phyloP scores from a whole-genome alignment of 2,329 filamentous ascomycete genomes.

The Colletotrichum sp. region DNA sequence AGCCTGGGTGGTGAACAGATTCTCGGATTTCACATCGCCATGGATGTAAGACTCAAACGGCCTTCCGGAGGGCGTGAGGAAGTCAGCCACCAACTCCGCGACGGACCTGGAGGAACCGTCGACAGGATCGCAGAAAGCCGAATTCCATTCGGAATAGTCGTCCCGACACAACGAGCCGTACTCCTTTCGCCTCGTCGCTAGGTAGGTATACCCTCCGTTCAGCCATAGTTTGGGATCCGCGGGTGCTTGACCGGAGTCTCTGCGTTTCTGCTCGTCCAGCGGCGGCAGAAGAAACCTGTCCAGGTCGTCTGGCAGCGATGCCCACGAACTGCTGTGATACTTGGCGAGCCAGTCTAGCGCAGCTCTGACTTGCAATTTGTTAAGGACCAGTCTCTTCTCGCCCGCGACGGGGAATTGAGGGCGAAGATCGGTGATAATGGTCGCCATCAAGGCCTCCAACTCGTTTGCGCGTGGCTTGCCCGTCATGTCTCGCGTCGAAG shows the following conservation, averaged over 20 bases:
- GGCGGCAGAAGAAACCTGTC: conserved; percentile 56
- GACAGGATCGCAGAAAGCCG: conserved; percentile 46
- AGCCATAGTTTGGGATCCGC: conserved; percentile 54
- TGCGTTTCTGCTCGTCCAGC: conserved; percentile 52
- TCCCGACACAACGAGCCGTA: conserved; percentile 53
- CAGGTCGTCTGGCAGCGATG: conserved; percentile 30
- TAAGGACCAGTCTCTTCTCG: conserved; percentile 55
- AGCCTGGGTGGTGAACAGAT: conserved; percentile 60
- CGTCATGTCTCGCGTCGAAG: conserved; percentile 40
- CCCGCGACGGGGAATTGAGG: conserved; percentile 59
- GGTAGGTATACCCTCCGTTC: conserved; percentile 73
- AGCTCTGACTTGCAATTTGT: conserved; percentile 50
- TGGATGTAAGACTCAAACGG: conserved; percentile 64
- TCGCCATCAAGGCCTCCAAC: conserved; percentile 51
- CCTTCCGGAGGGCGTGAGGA: conserved; percentile 51
- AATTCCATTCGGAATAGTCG: conserved; percentile 58
- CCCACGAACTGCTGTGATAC: conserved; percentile 65
- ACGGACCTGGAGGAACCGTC: conserved; percentile 35
- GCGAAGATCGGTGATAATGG: conserved; percentile 62
- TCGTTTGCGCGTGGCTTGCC: conserved; percentile 31
- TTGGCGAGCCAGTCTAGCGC: conserved; percentile 66
- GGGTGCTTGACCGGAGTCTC: conserved; percentile 13
- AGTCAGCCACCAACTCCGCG: conserved; percentile 57
- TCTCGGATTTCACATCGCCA: conserved; percentile 74
- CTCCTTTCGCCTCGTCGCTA: conserved; percentile 65